Conservation (phyloP, 2,329 filamentous ascomycete species). For the Colletotrichum siamense region DNA sequence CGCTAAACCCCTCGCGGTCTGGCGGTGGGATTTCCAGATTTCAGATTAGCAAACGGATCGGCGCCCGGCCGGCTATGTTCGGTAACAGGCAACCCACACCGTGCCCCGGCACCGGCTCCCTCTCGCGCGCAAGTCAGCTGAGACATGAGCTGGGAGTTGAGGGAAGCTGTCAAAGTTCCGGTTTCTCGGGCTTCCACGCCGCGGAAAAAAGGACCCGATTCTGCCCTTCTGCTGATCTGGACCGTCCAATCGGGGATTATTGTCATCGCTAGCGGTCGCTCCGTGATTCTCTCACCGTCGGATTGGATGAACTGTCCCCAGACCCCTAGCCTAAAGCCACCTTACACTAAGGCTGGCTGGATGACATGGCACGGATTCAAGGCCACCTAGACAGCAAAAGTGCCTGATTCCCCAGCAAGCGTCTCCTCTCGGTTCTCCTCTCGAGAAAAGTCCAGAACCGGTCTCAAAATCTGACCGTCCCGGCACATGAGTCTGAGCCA, state of each 20-base stretch:
- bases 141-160: neutral
- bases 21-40: neutral
- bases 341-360: neutral
- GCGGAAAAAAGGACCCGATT: neutral
- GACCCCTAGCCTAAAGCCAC: neutral
- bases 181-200: neutral
- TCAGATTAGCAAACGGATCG: neutral
- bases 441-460: neutral
- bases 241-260: conserved; percentile 16
- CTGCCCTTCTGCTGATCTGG: neutral
- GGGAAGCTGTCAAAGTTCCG: neutral
- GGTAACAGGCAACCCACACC: neutral
- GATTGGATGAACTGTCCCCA: neutral
- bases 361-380: neutral
- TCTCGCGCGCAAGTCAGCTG: neutral
- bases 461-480: neutral
- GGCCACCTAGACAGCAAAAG: conserved; percentile 1
- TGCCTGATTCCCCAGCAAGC: neutral
- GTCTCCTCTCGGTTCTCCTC: neutral
- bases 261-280: neutral
- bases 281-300: neutral
- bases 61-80: conserved; percentile 9
- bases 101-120: neutral
- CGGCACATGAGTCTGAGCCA: neutral
- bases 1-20: neutral